These are phyloP conservation scores for Kodamaea sagamina DNA, from an alignment of 805 yeast species.

Conservation along the genomic window DNA sequence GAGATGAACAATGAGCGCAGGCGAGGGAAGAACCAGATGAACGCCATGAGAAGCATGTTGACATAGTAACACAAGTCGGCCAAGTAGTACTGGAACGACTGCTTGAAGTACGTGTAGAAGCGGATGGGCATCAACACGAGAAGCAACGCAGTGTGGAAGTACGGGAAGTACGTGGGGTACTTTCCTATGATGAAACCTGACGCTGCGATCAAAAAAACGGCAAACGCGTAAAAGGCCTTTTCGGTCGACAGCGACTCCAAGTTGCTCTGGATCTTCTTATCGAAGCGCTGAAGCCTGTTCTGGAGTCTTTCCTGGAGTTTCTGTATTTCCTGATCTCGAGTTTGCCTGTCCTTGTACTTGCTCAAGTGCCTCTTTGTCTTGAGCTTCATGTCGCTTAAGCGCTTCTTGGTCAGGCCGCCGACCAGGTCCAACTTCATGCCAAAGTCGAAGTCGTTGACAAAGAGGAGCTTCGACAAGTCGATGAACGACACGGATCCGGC, in stretches of 20 bases:
- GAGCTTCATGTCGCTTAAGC: slow-evolving; percentile 36
- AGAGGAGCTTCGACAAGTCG: slow-evolving; percentile 39
- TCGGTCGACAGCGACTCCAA: slow-evolving; percentile 50
- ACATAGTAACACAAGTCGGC: slow-evolving; percentile 95
- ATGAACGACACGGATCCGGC: slow-evolving; percentile 31
- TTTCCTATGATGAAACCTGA: slow-evolving; percentile 78
- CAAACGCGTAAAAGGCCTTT: slow-evolving; percentile 76
- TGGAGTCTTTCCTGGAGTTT: slow-evolving; percentile 36
- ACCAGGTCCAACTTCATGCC: slow-evolving; percentile 40
- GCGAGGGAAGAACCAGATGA: slow-evolving; percentile 80
- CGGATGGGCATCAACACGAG: slow-evolving; percentile 78
- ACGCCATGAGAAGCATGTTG: slow-evolving; percentile 65
- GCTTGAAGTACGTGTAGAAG: slow-evolving; percentile 76
- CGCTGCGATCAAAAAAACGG: slow-evolving; percentile 65
- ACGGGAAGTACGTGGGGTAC: slow-evolving; percentile 75
- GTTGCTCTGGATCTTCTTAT: slow-evolving; percentile 35
- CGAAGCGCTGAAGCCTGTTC: slow-evolving; percentile 35
- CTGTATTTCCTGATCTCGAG: slow-evolving; percentile 24
- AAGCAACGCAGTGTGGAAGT: slow-evolving; percentile 66
- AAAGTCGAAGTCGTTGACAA: slow-evolving; percentile 45
- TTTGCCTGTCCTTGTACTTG: slow-evolving; percentile 22
- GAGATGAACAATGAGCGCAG: slow-evolving; percentile 74
- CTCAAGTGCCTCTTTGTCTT: slow-evolving; percentile 36
- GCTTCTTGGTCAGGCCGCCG: slow-evolving; percentile 37
- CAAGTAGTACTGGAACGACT: slow-evolving; percentile 77